These are phyloP conservation scores for Lactuca saligna DNA, from an alignment of 129 eudicot genomes.

Conservation along the genomic window DNA sequence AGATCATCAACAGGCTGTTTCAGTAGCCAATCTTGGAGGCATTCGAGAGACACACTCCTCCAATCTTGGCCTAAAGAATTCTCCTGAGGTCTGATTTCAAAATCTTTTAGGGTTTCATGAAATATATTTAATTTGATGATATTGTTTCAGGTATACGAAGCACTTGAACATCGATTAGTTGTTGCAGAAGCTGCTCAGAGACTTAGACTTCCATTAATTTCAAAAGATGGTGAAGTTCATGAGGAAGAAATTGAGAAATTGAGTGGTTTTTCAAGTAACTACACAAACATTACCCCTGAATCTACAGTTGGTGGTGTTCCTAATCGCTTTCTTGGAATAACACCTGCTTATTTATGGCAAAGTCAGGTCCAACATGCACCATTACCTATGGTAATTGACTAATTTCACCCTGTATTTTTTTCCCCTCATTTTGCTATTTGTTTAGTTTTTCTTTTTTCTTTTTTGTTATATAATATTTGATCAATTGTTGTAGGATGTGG, in stretches of 20 bases:
- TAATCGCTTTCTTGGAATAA: slow-evolving; percentile 84
- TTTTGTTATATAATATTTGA: not conserved
- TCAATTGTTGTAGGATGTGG: slow-evolving; percentile 59
- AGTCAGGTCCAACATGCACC: slow-evolving; percentile 78
- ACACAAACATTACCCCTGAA: slow-evolving; percentile 51
- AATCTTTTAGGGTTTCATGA: not conserved
- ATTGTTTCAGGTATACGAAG: slow-evolving; percentile 74
- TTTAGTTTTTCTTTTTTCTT: too few relatives aligned
- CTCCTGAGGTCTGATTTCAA: slow-evolving; percentile 61
- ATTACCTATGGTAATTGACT: slow-evolving; percentile 45
- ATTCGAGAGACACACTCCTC: slow-evolving; percentile 69
- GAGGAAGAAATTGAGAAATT: slow-evolving; percentile 96
- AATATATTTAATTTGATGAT: not conserved
- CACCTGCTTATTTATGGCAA: slow-evolving; percentile 85
- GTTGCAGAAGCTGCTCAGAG: slow-evolving; percentile 99
- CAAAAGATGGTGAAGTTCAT: slow-evolving; percentile 89
- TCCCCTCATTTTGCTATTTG: too few relatives aligned
- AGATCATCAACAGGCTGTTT: slow-evolving; percentile 88
- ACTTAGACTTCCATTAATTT: slow-evolving; percentile 84
- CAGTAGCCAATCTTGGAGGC: slow-evolving; percentile 84
- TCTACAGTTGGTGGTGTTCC: slow-evolving; percentile 92
- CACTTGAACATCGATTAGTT: slow-evolving; percentile 96
- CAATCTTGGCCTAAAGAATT: slow-evolving; percentile 71
- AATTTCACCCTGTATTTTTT: too few relatives aligned
- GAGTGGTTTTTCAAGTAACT: slow-evolving; percentile 83